A percentile compares a stretch with the other conserved stretches of the same genome.
phyloP scores from a whole-genome alignment of 2,329 filamentous ascomycete species.

The Epichloe uncinata region DNA sequence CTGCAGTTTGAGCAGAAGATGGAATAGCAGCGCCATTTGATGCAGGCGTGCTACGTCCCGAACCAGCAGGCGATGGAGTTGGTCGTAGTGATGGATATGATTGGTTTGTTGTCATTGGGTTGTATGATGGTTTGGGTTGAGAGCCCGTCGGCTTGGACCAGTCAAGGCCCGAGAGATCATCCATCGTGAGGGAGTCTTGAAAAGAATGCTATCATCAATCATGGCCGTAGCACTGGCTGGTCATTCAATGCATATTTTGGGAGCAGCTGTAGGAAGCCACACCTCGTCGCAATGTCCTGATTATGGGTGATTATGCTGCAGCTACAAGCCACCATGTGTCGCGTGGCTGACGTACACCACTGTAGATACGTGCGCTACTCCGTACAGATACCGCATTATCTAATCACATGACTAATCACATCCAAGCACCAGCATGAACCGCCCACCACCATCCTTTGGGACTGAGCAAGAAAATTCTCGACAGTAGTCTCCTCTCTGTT shows the following conservation, averaged over 20 bases:
- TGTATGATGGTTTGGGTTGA: slow-evolving; percentile 21
- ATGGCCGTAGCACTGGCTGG: slow-evolving; percentile 3
- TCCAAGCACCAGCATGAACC: not conserved
- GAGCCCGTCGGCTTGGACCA: slow-evolving; percentile 34
- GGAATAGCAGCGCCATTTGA: slow-evolving; percentile 30
- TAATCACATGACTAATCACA: not conserved
- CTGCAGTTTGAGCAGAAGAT: slow-evolving; percentile 26
- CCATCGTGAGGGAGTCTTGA: slow-evolving; percentile 30
- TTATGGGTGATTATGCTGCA: not conserved
- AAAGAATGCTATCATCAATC: slow-evolving; percentile 1
- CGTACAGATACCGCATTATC: too few relatives aligned
- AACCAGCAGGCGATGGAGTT: slow-evolving; percentile 41
- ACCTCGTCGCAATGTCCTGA: not conserved
- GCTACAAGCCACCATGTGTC: not conserved
- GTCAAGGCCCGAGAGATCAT: slow-evolving; percentile 47
- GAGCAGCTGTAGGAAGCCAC: not conserved
- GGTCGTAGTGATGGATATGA: slow-evolving; percentile 39
- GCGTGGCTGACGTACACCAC: not conserved
- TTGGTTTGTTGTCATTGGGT: slow-evolving; percentile 23
- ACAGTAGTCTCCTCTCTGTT: too few relatives aligned
- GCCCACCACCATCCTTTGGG: too few relatives aligned
- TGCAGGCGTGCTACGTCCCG: slow-evolving; percentile 43
- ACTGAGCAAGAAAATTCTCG: too few relatives aligned
- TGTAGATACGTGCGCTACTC: not conserved
- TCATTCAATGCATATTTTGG: slow-evolving; percentile 5